Evolutionary conservation across 2,329 filamentous ascomycete species (phyloP).

Genomic region (Colletotrichum trifolii): DNA sequence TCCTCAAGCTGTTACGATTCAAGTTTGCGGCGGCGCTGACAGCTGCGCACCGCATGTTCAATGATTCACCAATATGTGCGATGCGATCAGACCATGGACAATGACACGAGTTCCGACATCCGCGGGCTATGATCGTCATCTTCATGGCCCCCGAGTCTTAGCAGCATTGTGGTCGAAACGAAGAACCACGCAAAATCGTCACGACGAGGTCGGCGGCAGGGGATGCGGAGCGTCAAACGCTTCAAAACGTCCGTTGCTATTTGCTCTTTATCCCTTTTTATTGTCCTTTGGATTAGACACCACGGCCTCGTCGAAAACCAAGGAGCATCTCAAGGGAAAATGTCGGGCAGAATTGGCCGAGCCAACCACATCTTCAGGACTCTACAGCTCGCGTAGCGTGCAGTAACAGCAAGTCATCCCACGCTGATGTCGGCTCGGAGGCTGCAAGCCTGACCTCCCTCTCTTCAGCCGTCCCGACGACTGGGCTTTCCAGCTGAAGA

Average conservation of each 20-base stretch:
- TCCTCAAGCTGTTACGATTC: conserved; percentile 32
- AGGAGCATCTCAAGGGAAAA: not conserved
- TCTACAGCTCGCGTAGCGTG: conserved; percentile 25
- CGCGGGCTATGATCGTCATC: conserved; percentile 16
- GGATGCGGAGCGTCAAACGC: no score
- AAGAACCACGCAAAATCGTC: no score
- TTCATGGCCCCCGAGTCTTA: no score
- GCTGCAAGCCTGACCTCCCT: conserved; percentile 18
- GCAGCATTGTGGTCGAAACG: no score
- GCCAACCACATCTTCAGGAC: not conserved
- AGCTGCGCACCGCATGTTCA: conserved; percentile 11
- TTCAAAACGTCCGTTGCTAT: no score
- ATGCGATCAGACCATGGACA: conserved; percentile 31
- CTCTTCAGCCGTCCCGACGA: not conserved
- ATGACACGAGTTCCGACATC: conserved; percentile 21
- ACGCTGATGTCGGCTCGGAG: conserved; percentile 14
- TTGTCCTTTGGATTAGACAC: no score
- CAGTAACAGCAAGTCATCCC: conserved; percentile 33
- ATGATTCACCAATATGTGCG: conserved; percentile 29
- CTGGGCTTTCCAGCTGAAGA: not conserved
- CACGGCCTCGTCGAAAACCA: no score
- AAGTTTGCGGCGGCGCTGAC: conserved; percentile 14
- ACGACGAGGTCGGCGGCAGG: no score
- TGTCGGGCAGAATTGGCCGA: not conserved
- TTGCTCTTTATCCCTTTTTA: no score